A percentile compares a stretch with the other conserved stretches of the same genome.
These are phyloP conservation scores for Termitomyces sp. DNA, from an alignment of 768 basidiomycete genomes.

Conservation along the genomic window DNA sequence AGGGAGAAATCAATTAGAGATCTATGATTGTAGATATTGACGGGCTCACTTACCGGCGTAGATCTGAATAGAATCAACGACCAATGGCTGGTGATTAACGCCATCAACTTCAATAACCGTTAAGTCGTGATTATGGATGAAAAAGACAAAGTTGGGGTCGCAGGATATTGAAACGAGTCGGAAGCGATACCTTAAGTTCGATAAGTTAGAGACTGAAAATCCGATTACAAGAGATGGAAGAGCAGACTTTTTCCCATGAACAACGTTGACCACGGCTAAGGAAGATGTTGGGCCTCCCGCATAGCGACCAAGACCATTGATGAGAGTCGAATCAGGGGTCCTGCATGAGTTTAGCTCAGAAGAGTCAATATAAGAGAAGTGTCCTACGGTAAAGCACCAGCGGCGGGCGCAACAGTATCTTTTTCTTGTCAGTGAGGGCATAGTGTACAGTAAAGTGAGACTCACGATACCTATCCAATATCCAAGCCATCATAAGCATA, in stretches of 20 bases:
- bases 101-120: slow-evolving; percentile 41
- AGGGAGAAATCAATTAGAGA: background rate
- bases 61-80: slow-evolving; percentile 38
- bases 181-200: slow-evolving; percentile 38
- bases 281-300: slow-evolving; percentile 27
- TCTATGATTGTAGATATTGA: background rate
- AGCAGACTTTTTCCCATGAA: slow-evolving; percentile 23
- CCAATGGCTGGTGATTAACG: slow-evolving; percentile 18
- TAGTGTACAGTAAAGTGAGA: slow-evolving; percentile 10
- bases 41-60: slow-evolving; percentile 33
- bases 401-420: background rate
- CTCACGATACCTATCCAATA: slow-evolving; percentile 22
- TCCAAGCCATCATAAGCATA: background rate
- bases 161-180: slow-evolving; percentile 45
- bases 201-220: background rate
- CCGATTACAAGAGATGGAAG: too few relatives aligned
- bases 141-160: slow-evolving; percentile 37
- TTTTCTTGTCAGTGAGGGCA: background rate
- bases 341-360: background rate
- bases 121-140: slow-evolving; percentile 31
- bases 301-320: slow-evolving; percentile 44
- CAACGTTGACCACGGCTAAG: slow-evolving; percentile 36
- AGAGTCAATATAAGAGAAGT: background rate
- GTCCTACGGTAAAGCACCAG: background rate
- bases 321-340: slow-evolving; percentile 30